Conservation (phyloP, 2,329 filamentous ascomycete species). For the Colletotrichum lentis region DNA sequence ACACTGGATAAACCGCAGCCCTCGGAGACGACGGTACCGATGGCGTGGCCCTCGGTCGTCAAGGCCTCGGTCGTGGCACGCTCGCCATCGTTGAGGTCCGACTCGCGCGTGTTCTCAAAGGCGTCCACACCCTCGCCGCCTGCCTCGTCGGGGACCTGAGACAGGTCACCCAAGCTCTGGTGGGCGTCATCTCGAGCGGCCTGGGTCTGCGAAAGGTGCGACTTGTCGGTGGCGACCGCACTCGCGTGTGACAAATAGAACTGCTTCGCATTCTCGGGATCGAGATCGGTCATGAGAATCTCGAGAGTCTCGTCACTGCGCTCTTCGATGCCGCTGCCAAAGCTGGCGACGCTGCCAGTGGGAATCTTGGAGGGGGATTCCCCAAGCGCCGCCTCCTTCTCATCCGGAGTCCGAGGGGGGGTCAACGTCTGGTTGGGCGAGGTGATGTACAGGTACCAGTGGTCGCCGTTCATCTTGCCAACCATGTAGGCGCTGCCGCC, state of each 20-base stretch:
- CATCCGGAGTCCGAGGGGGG: slow-evolving; percentile 79
- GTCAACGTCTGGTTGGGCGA: slow-evolving; percentile 82
- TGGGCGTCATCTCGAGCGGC: slow-evolving; percentile 68
- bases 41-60: slow-evolving; percentile 90
- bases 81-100: slow-evolving; percentile 63
- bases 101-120: slow-evolving; percentile 72
- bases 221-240: slow-evolving; percentile 85
- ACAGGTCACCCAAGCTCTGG: slow-evolving; percentile 66
- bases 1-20: slow-evolving; percentile 87
- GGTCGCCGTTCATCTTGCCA: slow-evolving; percentile 99
- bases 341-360: slow-evolving; percentile 54
- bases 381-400: slow-evolving; percentile 41
- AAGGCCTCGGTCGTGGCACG: slow-evolving; percentile 74
- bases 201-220: slow-evolving; percentile 69
- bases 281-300: slow-evolving; percentile 76
- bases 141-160: slow-evolving; percentile 49
- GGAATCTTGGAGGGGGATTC: slow-evolving; percentile 61
- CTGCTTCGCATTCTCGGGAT: slow-evolving; percentile 73
- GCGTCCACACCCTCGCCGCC: slow-evolving; percentile 76
- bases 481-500: slow-evolving; percentile 99
- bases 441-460: slow-evolving; percentile 98
- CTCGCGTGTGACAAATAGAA: slow-evolving; percentile 78
- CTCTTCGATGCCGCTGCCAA: slow-evolving; percentile 51
- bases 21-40: slow-evolving; percentile 92
- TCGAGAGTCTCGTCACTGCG: slow-evolving; percentile 78